Evolutionary conservation across 176 grass and related monocot species (phyloP).

Genomic region (Raddia guianensis): DNA sequence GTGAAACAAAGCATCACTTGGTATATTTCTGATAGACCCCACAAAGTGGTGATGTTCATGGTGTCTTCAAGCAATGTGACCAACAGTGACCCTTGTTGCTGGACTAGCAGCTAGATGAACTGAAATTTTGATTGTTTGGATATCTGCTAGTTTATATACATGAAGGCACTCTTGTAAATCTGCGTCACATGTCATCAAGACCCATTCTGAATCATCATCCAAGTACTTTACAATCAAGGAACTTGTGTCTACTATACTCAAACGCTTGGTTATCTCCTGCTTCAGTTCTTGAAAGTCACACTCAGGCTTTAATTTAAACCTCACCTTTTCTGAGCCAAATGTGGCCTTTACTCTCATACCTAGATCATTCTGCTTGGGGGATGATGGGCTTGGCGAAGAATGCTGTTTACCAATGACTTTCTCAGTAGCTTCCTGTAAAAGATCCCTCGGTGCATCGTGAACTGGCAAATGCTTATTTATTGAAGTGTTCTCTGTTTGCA

Average conservation of each 20-base stretch:
- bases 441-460: constrained; percentile 43
- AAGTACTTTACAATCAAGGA: constrained; percentile 79
- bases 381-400: constrained; percentile 41
- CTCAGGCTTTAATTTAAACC: constrained; percentile 70
- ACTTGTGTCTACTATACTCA: constrained; percentile 55
- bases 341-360: constrained; percentile 81
- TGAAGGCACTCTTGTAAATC: constrained; percentile 93
- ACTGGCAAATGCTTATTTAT: constrained; percentile 47
- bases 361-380: constrained; percentile 40
- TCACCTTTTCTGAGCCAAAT: constrained; percentile 78
- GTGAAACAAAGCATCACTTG: constrained; percentile 26
- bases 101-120: constrained; percentile 48
- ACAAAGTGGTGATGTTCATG: constrained; percentile 25
- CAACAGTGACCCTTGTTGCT: constrained; percentile 34
- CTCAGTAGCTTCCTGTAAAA: constrained; percentile 37
- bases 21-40: constrained; percentile 32
- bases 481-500: constrained; percentile 50
- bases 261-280: constrained; percentile 73
- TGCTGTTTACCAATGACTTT: constrained; percentile 38
- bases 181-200: constrained; percentile 90
- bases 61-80: constrained; percentile 43
- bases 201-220: constrained; percentile 96
- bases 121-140: constrained; percentile 85
- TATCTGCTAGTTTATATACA: constrained; percentile 72
- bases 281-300: constrained; percentile 72